Evolutionary conservation across 495 filamentous ascomycete genomes (phyloP), one percentile per base, ranked within the genome.

Genomic region (Physcia stellaris): DNA sequence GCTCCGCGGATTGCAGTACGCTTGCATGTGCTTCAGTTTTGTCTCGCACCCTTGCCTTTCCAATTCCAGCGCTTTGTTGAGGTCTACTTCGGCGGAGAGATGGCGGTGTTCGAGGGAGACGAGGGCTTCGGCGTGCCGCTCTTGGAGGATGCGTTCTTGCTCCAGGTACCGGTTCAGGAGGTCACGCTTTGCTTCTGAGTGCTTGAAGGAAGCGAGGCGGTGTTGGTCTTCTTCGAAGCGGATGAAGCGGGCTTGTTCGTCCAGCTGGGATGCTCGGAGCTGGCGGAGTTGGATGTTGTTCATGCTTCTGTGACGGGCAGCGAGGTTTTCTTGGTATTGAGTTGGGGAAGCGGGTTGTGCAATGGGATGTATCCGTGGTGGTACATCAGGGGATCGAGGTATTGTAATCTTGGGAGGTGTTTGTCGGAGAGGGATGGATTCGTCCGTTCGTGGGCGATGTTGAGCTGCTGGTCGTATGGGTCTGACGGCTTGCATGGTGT

Each of bases 1-100:
- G 11, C 23, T 35, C 13, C 36, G 37, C 12, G 37, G 38, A 31
- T 46, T 45, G 45, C 51, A 54, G 28, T 55, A 55, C 13, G 50
- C 52, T 35, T 55, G 49, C 52, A 55, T 55, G 35, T 55, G 50
- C 26, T 43, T 49, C 17, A 55, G 35, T 9, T 43, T 28, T 6
- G 50, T 50, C 9, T 47, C 40, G 37, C 52, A 55, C n/a, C 50
- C 50, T 24, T 47, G 50, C 11, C 47, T 28, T 26, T 55, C 49
- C 6, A 37, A 13, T 22, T 53, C 42, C 1, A 55, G 22, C 4
- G 42, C 41, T n/a, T 32, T 27, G 7, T 47, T 35, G 1, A 55
- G 43, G 27, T 55, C 47, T 10, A 49, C 40, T 27, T 55, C 52
- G 9, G 52, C 50, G 5, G 32, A 41, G 1, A 55, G 27, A 5